Evolutionary conservation across 257 asterid species (phyloP), one percentile per base, ranked within the genome.

Genomic region (Rubia yunnanensis): DNA sequence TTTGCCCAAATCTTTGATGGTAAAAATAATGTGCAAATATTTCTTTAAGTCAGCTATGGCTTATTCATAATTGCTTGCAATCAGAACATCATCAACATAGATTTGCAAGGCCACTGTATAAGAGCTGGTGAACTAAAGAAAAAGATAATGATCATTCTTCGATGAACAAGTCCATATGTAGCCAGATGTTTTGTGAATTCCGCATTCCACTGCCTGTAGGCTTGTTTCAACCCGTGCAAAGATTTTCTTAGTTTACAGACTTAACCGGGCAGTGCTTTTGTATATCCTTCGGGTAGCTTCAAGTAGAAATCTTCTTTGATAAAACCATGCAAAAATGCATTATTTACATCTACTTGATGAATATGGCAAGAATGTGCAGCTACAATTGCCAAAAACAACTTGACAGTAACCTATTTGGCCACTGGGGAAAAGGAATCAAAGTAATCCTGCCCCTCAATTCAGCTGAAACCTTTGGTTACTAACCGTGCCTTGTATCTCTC

Each of bases 221-320:
- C 60, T 28, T 57, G 63, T 10, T 57, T 57, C 2, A 57, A 3
- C 9, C 63, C 38, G 20, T 49, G 7, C n/a, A n/a, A n/a, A n/a
- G n/a, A n/a, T n/a, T n/a, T n/a, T n/a, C n/a, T n/a, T n/a, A n/a
- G n/a, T n/a, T n/a, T n/a, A n/a, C n/a, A n/a, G n/a, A n/a, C n/a
- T n/a, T n/a, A n/a, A n/a, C n/a, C 5, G 27, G 63, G 0, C 1
- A 5, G 0, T 10, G 10, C 10, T 15, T 13, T 11, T 0, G 0
- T 3, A 3, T 57, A 57, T 0, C 63, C 63, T 0, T 8, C 0
- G 0, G 39, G 39, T 0, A 23, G 39, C 39, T 8, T 10, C 63
- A 57, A 26, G 13, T 3, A 49, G 2, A 49, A 8, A 18, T 49
- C 56, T 9, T 49, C 56, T 1, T 49, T 26, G 1, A 49, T 6